These are phyloP conservation scores for Astragalus glycyphyllos DNA, from an alignment of 306 rosid genomes.

Conservation along the genomic window DNA sequence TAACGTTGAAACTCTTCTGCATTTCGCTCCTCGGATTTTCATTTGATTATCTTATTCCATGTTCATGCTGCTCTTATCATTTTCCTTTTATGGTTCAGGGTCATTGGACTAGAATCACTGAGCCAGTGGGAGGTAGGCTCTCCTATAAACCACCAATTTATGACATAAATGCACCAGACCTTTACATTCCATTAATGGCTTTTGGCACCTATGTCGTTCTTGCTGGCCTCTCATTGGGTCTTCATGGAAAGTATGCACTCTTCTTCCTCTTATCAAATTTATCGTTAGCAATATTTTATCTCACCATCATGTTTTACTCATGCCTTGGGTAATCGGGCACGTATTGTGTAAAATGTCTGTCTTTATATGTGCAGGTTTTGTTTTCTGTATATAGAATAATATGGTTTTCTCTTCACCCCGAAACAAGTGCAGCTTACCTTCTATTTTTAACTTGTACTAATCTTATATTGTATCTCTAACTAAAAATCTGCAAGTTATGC, in stretches of 20 bases:
- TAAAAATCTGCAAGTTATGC: background rate
- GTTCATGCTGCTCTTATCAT: slow-evolving; percentile 13
- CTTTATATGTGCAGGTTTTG: background rate
- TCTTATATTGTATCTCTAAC: slow-evolving; percentile 12
- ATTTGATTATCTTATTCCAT: slow-evolving; percentile 20
- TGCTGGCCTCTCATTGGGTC: slow-evolving; percentile 96
- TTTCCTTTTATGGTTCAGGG: slow-evolving; percentile 65
- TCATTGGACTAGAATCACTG: slow-evolving; percentile 96
- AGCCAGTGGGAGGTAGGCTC: slow-evolving; percentile 97
- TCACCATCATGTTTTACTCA: background rate
- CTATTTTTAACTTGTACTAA: background rate
- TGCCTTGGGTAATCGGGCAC: background rate
- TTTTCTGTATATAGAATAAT: background rate
- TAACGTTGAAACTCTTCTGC: slow-evolving; percentile 31
- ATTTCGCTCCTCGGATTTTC: slow-evolving; percentile 8
- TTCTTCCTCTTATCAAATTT: slow-evolving; percentile 32
- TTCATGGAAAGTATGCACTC: slow-evolving; percentile 77
- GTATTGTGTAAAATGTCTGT: background rate
- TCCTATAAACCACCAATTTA: slow-evolving; percentile 93
- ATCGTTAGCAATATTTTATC: slow-evolving; percentile 3
- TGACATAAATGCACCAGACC: slow-evolving; percentile 97
- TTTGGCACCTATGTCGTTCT: slow-evolving; percentile 93
- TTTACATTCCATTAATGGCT: slow-evolving; percentile 96
- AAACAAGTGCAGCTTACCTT: background rate
- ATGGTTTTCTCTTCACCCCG: background rate